Conservation (phyloP, 1,284 basidiomycete genomes). For the Megacollybia platyphylla region DNA sequence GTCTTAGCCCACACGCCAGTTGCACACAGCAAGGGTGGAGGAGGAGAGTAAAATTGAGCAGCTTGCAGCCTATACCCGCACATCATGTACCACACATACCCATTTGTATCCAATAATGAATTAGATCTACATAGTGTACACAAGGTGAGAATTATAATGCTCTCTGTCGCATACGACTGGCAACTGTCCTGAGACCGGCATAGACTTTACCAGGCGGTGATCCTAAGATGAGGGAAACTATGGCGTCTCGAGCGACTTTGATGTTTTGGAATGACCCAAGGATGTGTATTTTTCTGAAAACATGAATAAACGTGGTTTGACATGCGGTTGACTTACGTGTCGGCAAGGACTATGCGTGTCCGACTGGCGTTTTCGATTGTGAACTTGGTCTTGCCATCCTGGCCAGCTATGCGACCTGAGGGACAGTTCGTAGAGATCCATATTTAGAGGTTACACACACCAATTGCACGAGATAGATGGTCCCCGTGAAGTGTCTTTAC, state of each 20-base stretch:
- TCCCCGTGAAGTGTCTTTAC: conserved; percentile 97
- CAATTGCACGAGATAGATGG: conserved; percentile 91
- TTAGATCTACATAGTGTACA: neutral
- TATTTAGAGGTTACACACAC: conserved; percentile 22
- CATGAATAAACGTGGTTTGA: conserved; percentile 5
- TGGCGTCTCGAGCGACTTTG: conserved; percentile 91
- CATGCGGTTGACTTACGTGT: conserved; percentile 55
- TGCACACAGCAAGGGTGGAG: conserved; percentile 33
- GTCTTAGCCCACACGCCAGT: conserved; percentile 27
- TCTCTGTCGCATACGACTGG: conserved; percentile 87
- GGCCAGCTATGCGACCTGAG: conserved; percentile 88
- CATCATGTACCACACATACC: neutral
- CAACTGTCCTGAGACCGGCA: conserved; percentile 81
- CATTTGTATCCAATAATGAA: neutral
- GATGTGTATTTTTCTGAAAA: conserved; percentile 79
- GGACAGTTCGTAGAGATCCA: conserved; percentile 3
- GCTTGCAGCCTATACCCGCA: neutral
- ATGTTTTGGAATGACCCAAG: conserved; percentile 95
- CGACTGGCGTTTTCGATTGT: conserved; percentile 96
- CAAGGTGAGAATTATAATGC: conserved; percentile 33
- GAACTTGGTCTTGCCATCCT: conserved; percentile 97
- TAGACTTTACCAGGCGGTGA: conserved; percentile 97
- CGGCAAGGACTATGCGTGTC: conserved; percentile 92
- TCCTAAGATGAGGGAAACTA: conserved; percentile 90
- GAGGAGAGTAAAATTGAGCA: neutral